Evolutionary conservation across 1,284 basidiomycete species (phyloP).

Genomic region (Trametes pubescens): DNA sequence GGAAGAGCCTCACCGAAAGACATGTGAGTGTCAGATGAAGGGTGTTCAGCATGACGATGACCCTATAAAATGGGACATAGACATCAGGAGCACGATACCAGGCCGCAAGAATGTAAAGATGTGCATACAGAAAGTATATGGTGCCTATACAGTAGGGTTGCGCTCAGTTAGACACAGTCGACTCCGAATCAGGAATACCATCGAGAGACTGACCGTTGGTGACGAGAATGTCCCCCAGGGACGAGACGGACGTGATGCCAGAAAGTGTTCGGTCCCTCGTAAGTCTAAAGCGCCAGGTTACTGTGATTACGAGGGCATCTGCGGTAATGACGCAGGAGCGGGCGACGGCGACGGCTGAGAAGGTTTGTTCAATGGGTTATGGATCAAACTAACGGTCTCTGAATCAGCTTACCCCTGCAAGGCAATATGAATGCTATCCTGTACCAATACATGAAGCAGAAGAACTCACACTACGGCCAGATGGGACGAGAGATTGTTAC

Average conservation of each 20-base stretch:
- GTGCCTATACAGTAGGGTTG: not conserved
- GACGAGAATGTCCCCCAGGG: not conserved
- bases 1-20: not conserved
- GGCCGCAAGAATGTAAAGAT: not conserved
- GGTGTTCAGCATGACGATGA: not conserved
- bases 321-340: slow-evolving; percentile 1
- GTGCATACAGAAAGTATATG: not conserved
- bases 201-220: not conserved
- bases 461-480: not conserved
- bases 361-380: no score
- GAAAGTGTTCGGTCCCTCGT: not conserved
- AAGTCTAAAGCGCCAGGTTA: not conserved
- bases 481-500: not conserved
- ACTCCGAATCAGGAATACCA: not conserved
- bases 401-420: not conserved
- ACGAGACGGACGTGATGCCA: not conserved
- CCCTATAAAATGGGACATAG: not conserved
- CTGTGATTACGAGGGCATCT: not conserved
- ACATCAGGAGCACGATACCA: not conserved
- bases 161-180: not conserved
- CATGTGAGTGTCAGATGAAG: not conserved
- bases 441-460: no score
- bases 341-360: not conserved
- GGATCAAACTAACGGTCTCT: no score
- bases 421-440: no score